Evolutionary conservation across 1,284 basidiomycete species (phyloP).

Genomic region (Pseudozyma sp.): DNA sequence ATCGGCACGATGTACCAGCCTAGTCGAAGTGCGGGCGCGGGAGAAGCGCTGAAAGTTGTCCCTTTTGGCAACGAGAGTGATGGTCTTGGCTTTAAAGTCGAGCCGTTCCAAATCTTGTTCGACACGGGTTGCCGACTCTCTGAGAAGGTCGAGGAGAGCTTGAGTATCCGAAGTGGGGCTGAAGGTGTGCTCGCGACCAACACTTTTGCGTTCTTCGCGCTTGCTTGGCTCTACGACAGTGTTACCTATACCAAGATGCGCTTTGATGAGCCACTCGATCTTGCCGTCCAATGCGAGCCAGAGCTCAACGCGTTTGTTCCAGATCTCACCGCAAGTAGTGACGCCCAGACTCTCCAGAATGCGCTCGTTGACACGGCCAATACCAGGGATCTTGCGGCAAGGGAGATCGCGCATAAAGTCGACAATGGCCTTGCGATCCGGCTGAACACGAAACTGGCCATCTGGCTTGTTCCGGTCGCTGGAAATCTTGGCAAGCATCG

Average conservation of each 20-base stretch:
- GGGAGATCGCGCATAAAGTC: constrained; percentile 61
- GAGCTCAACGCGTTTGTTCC: constrained; percentile 59
- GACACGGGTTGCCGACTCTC: constrained; percentile 54
- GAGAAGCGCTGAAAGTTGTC: constrained; percentile 64
- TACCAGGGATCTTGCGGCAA: constrained; percentile 65
- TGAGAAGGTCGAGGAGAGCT: constrained; percentile 48
- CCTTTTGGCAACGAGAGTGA: constrained; percentile 62
- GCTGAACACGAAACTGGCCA: constrained; percentile 58
- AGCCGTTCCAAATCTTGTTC: constrained; percentile 57
- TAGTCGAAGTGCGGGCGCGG: constrained; percentile 42
- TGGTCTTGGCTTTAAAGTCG: constrained; percentile 58
- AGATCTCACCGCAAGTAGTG: constrained; percentile 64
- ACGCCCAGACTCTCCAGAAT: constrained; percentile 61
- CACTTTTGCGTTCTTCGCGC: constrained; percentile 60
- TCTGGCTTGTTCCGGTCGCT: constrained; percentile 77
- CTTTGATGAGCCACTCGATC: constrained; percentile 60
- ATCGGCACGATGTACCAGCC: constrained; percentile 42
- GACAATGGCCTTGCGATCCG: constrained; percentile 52
- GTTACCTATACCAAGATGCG: constrained; percentile 60
- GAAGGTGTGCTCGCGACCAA: constrained; percentile 67
- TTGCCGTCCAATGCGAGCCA: constrained; percentile 56
- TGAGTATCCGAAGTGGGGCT: constrained; percentile 52
- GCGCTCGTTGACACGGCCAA: constrained; percentile 65
- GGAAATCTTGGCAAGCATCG: constrained; percentile 83
- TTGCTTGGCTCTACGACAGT: constrained; percentile 59